Percentiles rank a stretch among this genome's conserved stretches.
These are phyloP conservation scores for Oehlia diaphana DNA, from an alignment of 192 early-diverging fungal genomes.

Conservation along the genomic window DNA sequence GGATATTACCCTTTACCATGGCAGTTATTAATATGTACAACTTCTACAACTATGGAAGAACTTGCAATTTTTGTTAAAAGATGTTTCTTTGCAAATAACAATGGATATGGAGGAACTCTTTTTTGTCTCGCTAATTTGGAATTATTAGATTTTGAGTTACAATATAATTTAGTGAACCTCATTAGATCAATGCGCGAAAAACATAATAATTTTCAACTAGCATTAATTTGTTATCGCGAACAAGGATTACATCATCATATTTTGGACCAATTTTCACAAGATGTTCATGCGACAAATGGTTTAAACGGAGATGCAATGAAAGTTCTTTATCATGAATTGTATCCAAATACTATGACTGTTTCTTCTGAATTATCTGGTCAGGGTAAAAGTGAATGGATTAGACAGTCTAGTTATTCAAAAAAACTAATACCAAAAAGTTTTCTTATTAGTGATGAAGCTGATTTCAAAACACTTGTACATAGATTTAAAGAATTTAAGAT, in stretches of 20 bases:
- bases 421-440: constrained; percentile 2
- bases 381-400: constrained; percentile 28
- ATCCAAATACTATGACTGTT: constrained; percentile 7
- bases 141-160: constrained; percentile 28
- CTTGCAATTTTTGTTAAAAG: constrained; percentile 24
- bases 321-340: constrained; percentile 10
- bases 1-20: constrained; percentile 26
- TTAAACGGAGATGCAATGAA: constrained; percentile 11
- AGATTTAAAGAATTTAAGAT: constrained; percentile 10
- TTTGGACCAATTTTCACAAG: no score
- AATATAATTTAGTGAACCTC: constrained; percentile 26
- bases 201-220: constrained; percentile 2
- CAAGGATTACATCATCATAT: constrained; percentile 27
- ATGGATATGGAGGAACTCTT: constrained; percentile 8
- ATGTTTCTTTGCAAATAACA: constrained; percentile 28
- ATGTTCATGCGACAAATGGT: neutral
- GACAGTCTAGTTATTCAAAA: neutral
- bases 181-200: neutral
- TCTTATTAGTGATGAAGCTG: constrained; percentile 18
- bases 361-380: constrained; percentile 27
- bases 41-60: constrained; percentile 31
- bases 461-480: neutral
- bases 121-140: constrained; percentile 35
- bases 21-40: constrained; percentile 27
- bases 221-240: constrained; percentile 28